Evolutionary conservation across 768 basidiomycete genomes (phyloP), one percentile per base, ranked within the genome.

Genomic region (Megacollybia marginata): DNA sequence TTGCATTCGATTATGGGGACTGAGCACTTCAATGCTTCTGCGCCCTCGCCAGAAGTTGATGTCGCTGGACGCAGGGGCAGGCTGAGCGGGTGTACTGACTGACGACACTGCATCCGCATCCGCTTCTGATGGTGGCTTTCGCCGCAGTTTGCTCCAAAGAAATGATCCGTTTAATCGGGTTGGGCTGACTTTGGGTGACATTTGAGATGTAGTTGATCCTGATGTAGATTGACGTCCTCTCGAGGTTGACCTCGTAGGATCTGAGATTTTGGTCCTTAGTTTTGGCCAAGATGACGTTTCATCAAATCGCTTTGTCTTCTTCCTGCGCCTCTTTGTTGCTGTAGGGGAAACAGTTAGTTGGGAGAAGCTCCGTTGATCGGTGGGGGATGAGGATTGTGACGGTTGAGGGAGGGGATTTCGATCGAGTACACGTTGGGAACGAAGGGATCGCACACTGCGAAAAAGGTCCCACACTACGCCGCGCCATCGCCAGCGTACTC

Each of bases 381-480:
- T 28, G 23, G 23, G 23, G 5, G 38, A 13, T 15, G 38, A 40
- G 18, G 13, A 13, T 18, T 40, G 38, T 13, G 15, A 15, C 8
- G 38, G 38, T 15, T 40, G 13, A 44, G 13, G n/a, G 5, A 44
- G 15, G 15, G 44, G 44, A 15, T 13, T 15, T 19, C 44, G 44
- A 23, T 44, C 44, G 13, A 19, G 44, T n/a, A 16, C 44, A 16
- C 44, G 15, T 44, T 50, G 40, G 44, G 48, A 33, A 44, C 54
- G 42, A 33, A 33, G 48, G 36, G 55, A 51, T 33, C 74, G 71
- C 44, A 72, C 67, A 40, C 65, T 69, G 20, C 72, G 74, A 46
- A 80, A 69, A 36, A 85, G 57, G 10, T 75, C 73, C 44, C 44
- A 19, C 13, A 44, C n/a, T 13, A 44, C 44, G 11, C 44, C 44